Percentiles rank a stretch among this genome's conserved stretches.
phyloP scores from a whole-genome alignment of 2,329 filamentous ascomycete species.

The Plenodomus tracheiphilus region DNA sequence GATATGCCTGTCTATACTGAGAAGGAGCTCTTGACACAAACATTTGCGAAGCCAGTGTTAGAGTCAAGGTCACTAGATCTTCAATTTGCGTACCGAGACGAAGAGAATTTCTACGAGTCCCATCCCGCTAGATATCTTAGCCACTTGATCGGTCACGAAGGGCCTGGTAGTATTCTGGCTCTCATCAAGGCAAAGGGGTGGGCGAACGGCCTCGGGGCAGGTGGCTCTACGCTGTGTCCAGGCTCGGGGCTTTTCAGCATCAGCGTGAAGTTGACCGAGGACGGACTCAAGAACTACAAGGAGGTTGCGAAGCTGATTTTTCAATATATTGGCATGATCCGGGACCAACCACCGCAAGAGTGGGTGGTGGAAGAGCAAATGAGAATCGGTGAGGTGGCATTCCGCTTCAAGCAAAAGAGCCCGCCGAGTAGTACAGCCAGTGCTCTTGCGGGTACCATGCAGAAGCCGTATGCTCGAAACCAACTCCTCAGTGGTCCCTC shows the following conservation, averaged over 20 bases:
- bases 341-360: conserved; percentile 76
- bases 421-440: conserved; percentile 89
- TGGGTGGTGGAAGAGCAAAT: conserved; percentile 97
- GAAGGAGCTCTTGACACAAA: conserved; percentile 68
- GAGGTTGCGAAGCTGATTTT: conserved; percentile 84
- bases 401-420: conserved; percentile 92
- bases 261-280: conserved; percentile 78
- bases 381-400: conserved; percentile 87
- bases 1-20: conserved; percentile 64
- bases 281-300: conserved; percentile 79
- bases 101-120: conserved; percentile 76
- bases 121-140: conserved; percentile 85
- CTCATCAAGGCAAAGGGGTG: conserved; percentile 90
- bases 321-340: conserved; percentile 86
- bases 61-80: conserved; percentile 79
- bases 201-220: conserved; percentile 81
- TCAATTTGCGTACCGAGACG: conserved; percentile 82
- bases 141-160: conserved; percentile 89
- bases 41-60: conserved; percentile 91
- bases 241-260: conserved; percentile 81
- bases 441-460: conserved; percentile 83
- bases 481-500: conserved; percentile 81
- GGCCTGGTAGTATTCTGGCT: conserved; percentile 86
- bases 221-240: conserved; percentile 74
- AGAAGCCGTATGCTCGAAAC: conserved; percentile 83